Evolutionary conservation across 768 basidiomycete species (phyloP), one percentile per base, ranked within the genome.

Genomic region (Tricholoma flavovirens): DNA sequence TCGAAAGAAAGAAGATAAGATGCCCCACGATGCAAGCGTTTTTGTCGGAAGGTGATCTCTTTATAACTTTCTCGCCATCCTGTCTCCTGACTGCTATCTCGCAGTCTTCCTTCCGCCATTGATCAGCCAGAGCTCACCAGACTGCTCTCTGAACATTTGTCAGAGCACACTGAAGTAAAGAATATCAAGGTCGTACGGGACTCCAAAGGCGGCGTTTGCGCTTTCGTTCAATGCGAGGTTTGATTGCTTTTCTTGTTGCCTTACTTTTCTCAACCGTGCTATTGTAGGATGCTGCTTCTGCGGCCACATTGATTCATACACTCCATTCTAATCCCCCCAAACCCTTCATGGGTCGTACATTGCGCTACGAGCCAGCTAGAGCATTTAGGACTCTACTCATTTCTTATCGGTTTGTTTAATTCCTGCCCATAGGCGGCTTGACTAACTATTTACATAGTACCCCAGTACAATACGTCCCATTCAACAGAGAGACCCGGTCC

Each of bases 191-290:
- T 90, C 52, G 81, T 90, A 40, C 84, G 84, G 55, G 87, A 90
- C 68, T 81, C 79, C 56, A 87, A 84, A 67, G 87, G 87, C 36
- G 86, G 88, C 12, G 81, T 87, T 45, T 92, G 90, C 65, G 90
- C 90, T 55, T 93, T 93, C 67, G 84, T 90, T 21, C 90, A 92
- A 70, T 91, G 89, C 77, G 80, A 89, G 76, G 90, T 90, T 63
- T 43, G 76, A 54, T 21, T 1, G 24, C 33, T 51, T 51, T 51
- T 21, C 26, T 38, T 60, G 54, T 36, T 30, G 45, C 19, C 22
- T 45, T 53, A 56, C 43, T 49, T 21, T 56, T 24, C 30, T 53
- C 51, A 52, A 45, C 53, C 54, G 58, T 42, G 38, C 35, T 15
- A n/a, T 42, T 57, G 42, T 59, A 90, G 88, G 76, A 83, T 60